A percentile compares a stretch with the other conserved stretches of the same genome.
Evolutionary conservation across 345 rosid genomes (phyloP).

Genomic region (Reutealis trisperma): DNA sequence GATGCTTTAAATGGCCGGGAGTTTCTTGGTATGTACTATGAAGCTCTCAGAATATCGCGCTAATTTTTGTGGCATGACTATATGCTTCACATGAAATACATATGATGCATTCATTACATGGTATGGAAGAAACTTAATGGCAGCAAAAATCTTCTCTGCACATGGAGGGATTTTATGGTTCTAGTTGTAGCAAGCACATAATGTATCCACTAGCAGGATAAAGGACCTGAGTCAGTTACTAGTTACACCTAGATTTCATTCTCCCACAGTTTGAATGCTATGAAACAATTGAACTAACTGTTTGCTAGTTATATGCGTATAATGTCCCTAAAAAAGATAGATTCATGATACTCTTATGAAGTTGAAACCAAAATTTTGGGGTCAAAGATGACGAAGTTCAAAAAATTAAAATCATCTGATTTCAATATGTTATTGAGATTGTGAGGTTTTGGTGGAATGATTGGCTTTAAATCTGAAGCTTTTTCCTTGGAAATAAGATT

Average conservation of each 20-base stretch:
- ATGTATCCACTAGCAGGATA: background rate
- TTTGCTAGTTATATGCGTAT: background rate
- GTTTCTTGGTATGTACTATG: conserved; percentile 60
- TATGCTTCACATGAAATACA: background rate
- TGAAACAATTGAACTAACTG: background rate
- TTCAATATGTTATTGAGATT: too few species aligned
- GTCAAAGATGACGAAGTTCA: too few species aligned
- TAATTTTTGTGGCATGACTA: background rate
- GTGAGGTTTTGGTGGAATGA: background rate
- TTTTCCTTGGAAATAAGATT: background rate
- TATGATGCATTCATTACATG: background rate
- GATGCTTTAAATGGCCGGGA: conserved; percentile 74
- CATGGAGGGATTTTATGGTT: background rate
- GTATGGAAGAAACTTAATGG: background rate
- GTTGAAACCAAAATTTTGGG: too few species aligned
- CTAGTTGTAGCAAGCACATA: background rate
- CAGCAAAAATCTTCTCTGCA: background rate
- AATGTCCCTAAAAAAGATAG: too few species aligned
- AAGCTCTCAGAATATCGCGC: background rate
- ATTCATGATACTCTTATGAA: too few species aligned
- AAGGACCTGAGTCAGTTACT: background rate
- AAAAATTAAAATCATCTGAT: too few species aligned
- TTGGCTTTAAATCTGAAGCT: background rate
- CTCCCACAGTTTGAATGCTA: too few species aligned
- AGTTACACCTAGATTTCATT: too few species aligned